Evolutionary conservation across 108 stramenopile genomes (phyloP).

Genomic region (Pseudonitzschia delicatissima): DNA sequence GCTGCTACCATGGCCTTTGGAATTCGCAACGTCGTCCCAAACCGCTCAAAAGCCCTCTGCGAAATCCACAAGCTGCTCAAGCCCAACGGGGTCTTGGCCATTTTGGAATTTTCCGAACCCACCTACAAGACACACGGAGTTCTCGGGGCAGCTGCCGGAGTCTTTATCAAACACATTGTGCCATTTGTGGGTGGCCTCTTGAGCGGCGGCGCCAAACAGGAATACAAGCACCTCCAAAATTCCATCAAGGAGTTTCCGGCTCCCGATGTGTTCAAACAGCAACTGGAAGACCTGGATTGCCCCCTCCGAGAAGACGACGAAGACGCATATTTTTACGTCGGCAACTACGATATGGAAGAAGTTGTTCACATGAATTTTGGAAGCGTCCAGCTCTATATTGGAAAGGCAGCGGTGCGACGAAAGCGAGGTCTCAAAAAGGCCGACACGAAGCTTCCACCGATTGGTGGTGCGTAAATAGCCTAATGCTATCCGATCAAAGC

Average conservation of each 20-base stretch:
- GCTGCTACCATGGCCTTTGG: conserved; percentile 95
- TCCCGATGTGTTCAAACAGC: conserved; percentile 53
- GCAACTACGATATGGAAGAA: conserved; percentile 56
- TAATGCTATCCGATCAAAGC: too few species aligned
- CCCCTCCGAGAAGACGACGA: neutral
- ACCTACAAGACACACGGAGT: conserved; percentile 42
- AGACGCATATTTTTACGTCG: conserved; percentile 24
- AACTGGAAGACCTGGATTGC: conserved; percentile 57
- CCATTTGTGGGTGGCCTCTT: conserved; percentile 72
- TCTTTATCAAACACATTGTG: conserved; percentile 74
- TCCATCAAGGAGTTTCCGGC: conserved; percentile 81
- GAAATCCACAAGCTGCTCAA: conserved; percentile 74
- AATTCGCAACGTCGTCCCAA: conserved; percentile 84
- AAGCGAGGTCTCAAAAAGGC: neutral
- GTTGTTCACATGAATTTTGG: conserved; percentile 74
- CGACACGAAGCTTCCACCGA: neutral
- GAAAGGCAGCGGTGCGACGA: neutral
- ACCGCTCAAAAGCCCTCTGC: conserved; percentile 64
- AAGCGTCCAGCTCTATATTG: conserved; percentile 70
- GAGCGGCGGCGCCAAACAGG: conserved; percentile 58
- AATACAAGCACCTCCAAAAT: conserved; percentile 84
- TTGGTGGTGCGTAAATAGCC: neutral
- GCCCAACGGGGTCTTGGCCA: conserved; percentile 43
- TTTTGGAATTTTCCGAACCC: conserved; percentile 86
- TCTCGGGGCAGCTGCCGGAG: conserved; percentile 51